Evolutionary conservation across 768 basidiomycete genomes (phyloP), one percentile per base, ranked within the genome.

Genomic region (Mycena alexandri): DNA sequence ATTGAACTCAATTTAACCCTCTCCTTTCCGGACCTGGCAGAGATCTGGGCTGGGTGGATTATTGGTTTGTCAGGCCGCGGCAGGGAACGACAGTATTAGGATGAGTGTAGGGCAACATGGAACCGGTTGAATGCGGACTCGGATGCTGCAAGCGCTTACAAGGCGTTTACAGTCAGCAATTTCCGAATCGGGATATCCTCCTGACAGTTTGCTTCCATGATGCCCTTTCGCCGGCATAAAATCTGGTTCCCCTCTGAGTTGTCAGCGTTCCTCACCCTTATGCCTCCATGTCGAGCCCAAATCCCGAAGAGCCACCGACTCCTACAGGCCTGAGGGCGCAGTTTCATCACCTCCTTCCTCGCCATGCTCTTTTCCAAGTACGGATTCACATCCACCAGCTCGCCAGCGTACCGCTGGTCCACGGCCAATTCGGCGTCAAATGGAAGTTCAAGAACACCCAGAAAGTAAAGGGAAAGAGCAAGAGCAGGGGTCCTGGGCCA

Each of bases 361-460:
- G 84, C 43, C 90, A 93, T 73, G 86, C 91, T 4, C 83, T 86
- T 56, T 93, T 94, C 78, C 85, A 86, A 60, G 86, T 88, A 33
- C 81, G 82, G 13, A 73, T 93, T 46, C 80, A 81, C 21, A 82
- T 93, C 43, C 90, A 93, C 78, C 86, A 92, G 70, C 84, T 94
- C 22, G 83, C 86, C 21, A 90, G 87, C 70, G 89, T 94, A 0
- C 93, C 93, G 0, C 86, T 93, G 63, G 86, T 93, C 38, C 79
- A 81, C 46, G 92, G 92, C 68, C 85, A 91, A 73, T 93, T 93
- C 73, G 87, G 82, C 21, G 85, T 90, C 7, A 81, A 84, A 22
- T 93, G 93, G 91, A 90, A 87, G 77, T 86, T 93, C 78, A 91
- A 88, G 81, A 84, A 88, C 69, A 82, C 82, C 3, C 78, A 81